Percentiles rank a stretch among this genome's conserved stretches.
phyloP scores from a whole-genome alignment of 2,329 filamentous ascomycete species.

The Aureobasidium sp. region DNA sequence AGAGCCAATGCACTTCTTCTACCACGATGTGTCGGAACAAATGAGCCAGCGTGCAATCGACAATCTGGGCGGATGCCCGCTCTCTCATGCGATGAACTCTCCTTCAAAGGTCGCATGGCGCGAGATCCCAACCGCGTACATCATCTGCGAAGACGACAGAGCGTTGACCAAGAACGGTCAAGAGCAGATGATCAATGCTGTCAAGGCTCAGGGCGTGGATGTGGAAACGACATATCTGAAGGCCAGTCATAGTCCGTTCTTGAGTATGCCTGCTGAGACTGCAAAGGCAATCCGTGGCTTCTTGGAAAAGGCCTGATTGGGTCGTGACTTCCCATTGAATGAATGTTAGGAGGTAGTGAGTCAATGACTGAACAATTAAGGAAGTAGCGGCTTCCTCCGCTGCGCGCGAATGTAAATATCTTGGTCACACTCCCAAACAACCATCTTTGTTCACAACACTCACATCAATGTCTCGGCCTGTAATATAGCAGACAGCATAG shows the following conservation, averaged over 20 bases:
- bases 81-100: not conserved
- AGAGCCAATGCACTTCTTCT: not conserved
- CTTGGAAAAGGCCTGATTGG: constrained; percentile 12
- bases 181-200: constrained; percentile 28
- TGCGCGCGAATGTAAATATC: not conserved
- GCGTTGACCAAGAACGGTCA: constrained; percentile 30
- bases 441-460: no score
- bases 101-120: constrained; percentile 15
- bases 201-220: constrained; percentile 7
- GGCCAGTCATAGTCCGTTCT: constrained; percentile 22
- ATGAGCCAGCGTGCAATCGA: not conserved
- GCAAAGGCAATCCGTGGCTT: constrained; percentile 15
- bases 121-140: constrained; percentile 32
- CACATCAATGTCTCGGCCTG: no score
- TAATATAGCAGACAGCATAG: no score
- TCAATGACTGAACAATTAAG: not conserved
- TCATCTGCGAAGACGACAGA: constrained; percentile 33
- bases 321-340: not conserved
- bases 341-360: no score
- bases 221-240: constrained; percentile 17
- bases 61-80: not conserved
- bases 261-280: constrained; percentile 21
- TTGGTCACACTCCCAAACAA: not conserved
- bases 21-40: constrained; percentile 6
- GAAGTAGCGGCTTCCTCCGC: not conserved